Evolutionary conservation across 2,329 filamentous ascomycete genomes (phyloP).

Genomic region (Conoideocrella luteorostrata): DNA sequence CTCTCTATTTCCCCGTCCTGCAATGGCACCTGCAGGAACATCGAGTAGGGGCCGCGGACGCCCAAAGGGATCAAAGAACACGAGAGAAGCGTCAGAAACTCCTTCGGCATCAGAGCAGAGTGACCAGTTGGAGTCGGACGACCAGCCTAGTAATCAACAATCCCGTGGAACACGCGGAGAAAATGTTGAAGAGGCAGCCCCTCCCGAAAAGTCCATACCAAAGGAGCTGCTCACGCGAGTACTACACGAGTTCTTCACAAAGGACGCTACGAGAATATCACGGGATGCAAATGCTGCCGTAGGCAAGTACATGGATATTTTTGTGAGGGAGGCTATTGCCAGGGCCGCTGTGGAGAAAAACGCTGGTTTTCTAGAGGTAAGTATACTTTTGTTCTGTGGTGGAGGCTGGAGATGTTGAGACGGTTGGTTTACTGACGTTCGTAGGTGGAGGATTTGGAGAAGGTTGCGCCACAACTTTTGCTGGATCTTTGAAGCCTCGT

Average conservation of each 20-base stretch:
- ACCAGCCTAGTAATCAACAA: conserved; percentile 19
- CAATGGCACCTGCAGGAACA: conserved; percentile 39
- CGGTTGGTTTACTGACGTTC: conserved; percentile 9
- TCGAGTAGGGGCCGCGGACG: conserved; percentile 30
- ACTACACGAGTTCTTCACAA: conserved; percentile 72
- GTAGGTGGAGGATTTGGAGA: conserved; percentile 83
- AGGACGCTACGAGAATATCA: conserved; percentile 64
- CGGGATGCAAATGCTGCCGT: conserved; percentile 71
- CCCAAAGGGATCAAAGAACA: conserved; percentile 21
- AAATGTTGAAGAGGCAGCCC: conserved; percentile 26
- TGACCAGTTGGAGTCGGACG: conserved; percentile 31
- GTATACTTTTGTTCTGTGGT: conserved; percentile 18
- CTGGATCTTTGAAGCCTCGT: conserved; percentile 81
- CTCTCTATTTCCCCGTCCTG: neutral
- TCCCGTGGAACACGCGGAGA: conserved; percentile 10
- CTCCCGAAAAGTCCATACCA: conserved; percentile 52
- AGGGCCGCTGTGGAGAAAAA: conserved; percentile 66
- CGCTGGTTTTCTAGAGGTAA: conserved; percentile 67
- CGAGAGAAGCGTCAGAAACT: conserved; percentile 16
- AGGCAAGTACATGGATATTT: conserved; percentile 83
- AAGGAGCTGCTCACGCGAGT: conserved; percentile 67
- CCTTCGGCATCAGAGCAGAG: conserved; percentile 21
- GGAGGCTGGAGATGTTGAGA: neutral
- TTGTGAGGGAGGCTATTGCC: conserved; percentile 83
- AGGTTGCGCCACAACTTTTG: conserved; percentile 74